A percentile compares a stretch with the other conserved stretches of the same genome.
phyloP scores from a whole-genome alignment of 306 rosid species.

The Ormosia semicastrata region DNA sequence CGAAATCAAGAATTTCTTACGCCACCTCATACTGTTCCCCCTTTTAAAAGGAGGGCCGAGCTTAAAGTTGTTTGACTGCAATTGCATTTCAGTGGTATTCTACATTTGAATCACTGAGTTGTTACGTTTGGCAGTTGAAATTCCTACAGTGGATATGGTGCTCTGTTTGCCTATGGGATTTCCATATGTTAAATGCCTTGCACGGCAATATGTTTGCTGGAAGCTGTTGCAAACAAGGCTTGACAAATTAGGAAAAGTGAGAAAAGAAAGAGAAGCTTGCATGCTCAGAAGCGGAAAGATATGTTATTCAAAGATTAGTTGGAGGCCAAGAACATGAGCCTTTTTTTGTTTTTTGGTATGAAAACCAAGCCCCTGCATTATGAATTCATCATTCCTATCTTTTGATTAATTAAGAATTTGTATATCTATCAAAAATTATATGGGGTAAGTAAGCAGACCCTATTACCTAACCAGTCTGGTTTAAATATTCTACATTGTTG shows the following conservation, averaged over 20 bases:
- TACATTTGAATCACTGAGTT: background rate
- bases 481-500: background rate
- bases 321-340: background rate
- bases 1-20: background rate
- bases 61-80: background rate
- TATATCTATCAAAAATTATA: background rate
- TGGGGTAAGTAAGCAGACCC: background rate
- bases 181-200: conserved; percentile 5
- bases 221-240: background rate
- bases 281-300: background rate
- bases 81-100: background rate
- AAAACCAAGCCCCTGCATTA: background rate
- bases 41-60: background rate
- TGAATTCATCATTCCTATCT: background rate
- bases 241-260: background rate
- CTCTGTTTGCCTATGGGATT: background rate
- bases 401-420: background rate
- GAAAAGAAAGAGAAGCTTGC: background rate
- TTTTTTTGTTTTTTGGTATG: background rate
- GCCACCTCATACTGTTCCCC: background rate
- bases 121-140: conserved; percentile 18
- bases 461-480: background rate
- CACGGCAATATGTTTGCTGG: conserved; percentile 12
- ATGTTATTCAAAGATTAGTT: background rate
- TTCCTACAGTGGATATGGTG: background rate